These are phyloP conservation scores for Cutaneotrichosporon cutaneum DNA, from an alignment of 1,284 basidiomycete genomes.

Conservation along the genomic window DNA sequence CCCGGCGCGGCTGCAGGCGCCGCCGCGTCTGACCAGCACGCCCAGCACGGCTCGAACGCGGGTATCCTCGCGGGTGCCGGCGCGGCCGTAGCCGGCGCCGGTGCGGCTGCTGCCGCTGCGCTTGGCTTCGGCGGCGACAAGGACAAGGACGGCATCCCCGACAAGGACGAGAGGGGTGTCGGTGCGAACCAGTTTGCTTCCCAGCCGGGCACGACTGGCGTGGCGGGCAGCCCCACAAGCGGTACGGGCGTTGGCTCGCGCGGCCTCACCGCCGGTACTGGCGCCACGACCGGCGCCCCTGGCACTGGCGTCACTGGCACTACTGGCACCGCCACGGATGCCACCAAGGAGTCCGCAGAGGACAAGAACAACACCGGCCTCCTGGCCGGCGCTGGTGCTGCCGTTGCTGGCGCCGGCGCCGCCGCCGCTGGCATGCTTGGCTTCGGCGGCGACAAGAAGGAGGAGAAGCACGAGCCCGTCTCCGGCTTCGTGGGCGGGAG, in stretches of 20 bases:
- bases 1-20: too few species aligned
- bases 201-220: too few species aligned
- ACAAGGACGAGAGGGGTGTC: too few species aligned
- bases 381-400: background rate
- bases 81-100: conserved; percentile 8
- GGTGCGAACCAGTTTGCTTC: too few species aligned
- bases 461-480: background rate
- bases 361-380: conserved; percentile 2
- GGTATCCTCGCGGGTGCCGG: conserved; percentile 25
- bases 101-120: conserved; percentile 15
- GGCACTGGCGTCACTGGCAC: background rate
- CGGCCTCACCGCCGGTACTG: background rate
- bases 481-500: too few species aligned
- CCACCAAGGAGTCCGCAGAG: too few species aligned
- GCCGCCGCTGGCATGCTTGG: background rate
- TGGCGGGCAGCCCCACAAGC: too few species aligned
- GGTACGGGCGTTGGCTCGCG: too few species aligned
- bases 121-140: conserved; percentile 4
- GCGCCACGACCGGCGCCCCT: background rate
- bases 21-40: too few species aligned
- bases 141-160: background rate
- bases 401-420: background rate
- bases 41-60: conserved; percentile 10
- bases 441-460: background rate
- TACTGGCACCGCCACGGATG: background rate